Evolutionary conservation across 2,329 filamentous ascomycete genomes (phyloP).

Genomic region (Aphanocladium album): DNA sequence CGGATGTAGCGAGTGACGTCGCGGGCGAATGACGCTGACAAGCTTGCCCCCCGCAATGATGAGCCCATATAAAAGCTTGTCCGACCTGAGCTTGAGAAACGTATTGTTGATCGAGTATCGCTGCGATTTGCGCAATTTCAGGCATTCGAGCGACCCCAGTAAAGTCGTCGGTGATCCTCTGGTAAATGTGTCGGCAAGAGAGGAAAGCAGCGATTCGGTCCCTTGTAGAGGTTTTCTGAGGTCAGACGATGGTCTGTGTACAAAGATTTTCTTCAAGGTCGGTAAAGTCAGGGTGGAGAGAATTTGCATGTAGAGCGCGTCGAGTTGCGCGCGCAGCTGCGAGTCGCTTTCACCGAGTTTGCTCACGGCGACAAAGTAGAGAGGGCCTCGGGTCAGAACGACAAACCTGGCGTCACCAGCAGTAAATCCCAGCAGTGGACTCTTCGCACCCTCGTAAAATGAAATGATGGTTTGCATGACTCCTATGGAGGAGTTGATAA

Average conservation of each 20-base stretch:
- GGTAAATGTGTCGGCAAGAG: constrained; percentile 90
- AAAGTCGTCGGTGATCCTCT: constrained; percentile 84
- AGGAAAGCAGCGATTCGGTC: constrained; percentile 85
- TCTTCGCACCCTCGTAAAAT: constrained; percentile 79
- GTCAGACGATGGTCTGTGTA: constrained; percentile 87
- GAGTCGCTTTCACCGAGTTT: constrained; percentile 85
- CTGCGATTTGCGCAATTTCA: constrained; percentile 87
- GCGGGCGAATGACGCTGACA: constrained; percentile 90
- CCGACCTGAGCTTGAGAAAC: constrained; percentile 71
- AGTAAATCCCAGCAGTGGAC: constrained; percentile 76
- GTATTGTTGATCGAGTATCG: constrained; percentile 81
- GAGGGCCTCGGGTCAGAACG: constrained; percentile 73
- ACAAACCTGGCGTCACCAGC: constrained; percentile 86
- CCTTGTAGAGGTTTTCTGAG: constrained; percentile 84
- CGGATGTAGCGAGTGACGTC: constrained; percentile 91
- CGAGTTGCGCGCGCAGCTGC: constrained; percentile 81
- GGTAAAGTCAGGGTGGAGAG: constrained; percentile 90
- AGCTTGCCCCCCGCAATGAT: constrained; percentile 89
- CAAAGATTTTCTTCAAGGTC: constrained; percentile 79
- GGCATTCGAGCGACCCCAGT: constrained; percentile 84
- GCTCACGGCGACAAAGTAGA: constrained; percentile 93
- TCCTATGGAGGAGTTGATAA: constrained; percentile 92
- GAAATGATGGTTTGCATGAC: constrained; percentile 97
- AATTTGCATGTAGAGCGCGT: constrained; percentile 97
- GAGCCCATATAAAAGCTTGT: constrained; percentile 82